Evolutionary conservation across 129 eudicot genomes (phyloP), one percentile per base, ranked within the genome.

Genomic region (carrot (Daucus carota)): DNA sequence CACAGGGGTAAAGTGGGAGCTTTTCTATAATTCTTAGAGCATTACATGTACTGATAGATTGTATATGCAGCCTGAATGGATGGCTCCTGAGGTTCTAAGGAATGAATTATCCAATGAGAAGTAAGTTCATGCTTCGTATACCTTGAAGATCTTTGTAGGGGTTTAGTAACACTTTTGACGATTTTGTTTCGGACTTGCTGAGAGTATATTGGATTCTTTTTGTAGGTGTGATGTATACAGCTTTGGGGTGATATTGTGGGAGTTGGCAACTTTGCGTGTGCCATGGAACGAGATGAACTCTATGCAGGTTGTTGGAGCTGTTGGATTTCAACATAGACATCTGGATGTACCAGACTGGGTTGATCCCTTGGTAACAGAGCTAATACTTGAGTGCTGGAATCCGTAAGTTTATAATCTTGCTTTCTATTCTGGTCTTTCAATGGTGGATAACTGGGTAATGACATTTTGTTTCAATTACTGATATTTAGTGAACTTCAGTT

Each of bases 221-320:
- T 79, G 73, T 87, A 93, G 98, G 82, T 90, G 91, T 76, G 98
- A 93, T 77, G 88, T 93, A 70, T 88, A 78, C 76, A 86, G 93
- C 82, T 86, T 87, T 79, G 95, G 92, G 14, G 92, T 90, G 34
- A 91, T 94, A 74, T 73, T 94, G 70, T 94, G 98, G 98, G 98
- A 94, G 81, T 75, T 94, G 78, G 92, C 93, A 60, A 94, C 98
- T 72, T 36, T 94, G 76, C 84, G 90, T 31, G 84, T 91, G 29
- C 98, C 98, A 62, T 94, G 98, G 98, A 87, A 84, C 8, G 97
- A 85, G 76, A 84, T 89, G 90, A 91, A 91, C 86, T 87, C 98
- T 26, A 93, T 93, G 98, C 98, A 93, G 82, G 98, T 93, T 22
- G 95, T 93, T 60, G 98, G 97, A 70, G 98, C 97, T 28, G 98